Base-by-base conservation (phyloP, 768 basidiomycete species). In the Phaeotremella skinneri region DNA sequence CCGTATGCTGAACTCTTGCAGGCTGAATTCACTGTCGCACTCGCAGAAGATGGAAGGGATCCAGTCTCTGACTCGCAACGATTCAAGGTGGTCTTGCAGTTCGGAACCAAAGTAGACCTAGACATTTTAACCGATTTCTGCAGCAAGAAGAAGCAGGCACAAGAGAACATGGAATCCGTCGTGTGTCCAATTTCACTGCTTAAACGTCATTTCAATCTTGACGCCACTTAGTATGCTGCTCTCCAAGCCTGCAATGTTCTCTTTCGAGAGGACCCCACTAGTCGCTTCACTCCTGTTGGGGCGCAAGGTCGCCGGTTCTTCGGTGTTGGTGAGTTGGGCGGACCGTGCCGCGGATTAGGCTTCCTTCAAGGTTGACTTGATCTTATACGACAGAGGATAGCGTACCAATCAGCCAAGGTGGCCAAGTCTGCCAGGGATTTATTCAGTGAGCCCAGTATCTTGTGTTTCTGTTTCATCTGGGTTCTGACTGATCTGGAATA, bases 231-330 rank as follows among this genome's bases (percentile, higher is more conserved):
- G 31, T 52, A 30, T 29, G 47, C 41, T 50, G 69, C 74, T 1
- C 57, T 78, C 50, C 72, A 74, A 68, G 71, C 74, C 25, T 59
- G 70, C 62, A 78, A 78, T 55, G 64, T 76, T 11, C 59, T 76
- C 13, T 66, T 78, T 55, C 69, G 76, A 45, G 66, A 72, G 49
- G 64, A 68, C 17, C 62, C 67, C 3, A 59, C 68, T 27, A 43
- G 49, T 43, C 53, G 53, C n/a, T 77, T 55, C 68, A 59, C 52
- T 23, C 59, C 72, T 30, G 69, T 74, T 34, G 77, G 77, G 25
- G 72, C 72, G 21, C 67, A 68, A 51, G 74, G 73, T 16, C 68
- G 68, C 25, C 65, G 76, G 48, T 78, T 74, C 63, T 78, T 78
- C 55, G 59, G 52, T 29, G 60, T 59, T 11, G 67, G 69, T 71